These are phyloP conservation scores for Thozetella sp. DNA, from an alignment of 495 filamentous ascomycete species.

Conservation along the genomic window DNA sequence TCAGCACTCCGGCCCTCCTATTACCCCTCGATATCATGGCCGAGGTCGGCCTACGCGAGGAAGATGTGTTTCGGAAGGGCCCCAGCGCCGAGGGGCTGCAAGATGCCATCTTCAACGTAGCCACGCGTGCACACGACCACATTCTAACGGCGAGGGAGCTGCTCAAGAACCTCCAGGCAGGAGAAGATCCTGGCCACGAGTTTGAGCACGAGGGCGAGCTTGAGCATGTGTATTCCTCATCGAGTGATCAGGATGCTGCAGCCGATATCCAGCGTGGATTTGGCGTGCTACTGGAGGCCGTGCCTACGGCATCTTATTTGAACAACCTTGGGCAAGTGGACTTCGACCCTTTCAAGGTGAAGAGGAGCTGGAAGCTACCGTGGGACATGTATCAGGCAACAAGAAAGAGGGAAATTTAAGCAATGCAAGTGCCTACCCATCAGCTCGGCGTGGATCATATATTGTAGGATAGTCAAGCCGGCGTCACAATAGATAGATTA, in stretches of 20 bases:
- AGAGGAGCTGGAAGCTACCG: constrained; percentile 84
- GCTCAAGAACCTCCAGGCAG: constrained; percentile 75
- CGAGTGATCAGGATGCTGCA: constrained; percentile 26
- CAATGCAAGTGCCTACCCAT: too few relatives aligned
- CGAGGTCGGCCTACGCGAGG: constrained; percentile 74
- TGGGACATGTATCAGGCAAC: constrained; percentile 81
- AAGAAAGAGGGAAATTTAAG: constrained; percentile 57
- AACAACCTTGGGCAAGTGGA: constrained; percentile 73
- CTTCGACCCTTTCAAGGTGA: constrained; percentile 74
- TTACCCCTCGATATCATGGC: constrained; percentile 92
- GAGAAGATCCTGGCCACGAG: constrained; percentile 74
- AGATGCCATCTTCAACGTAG: constrained; percentile 90
- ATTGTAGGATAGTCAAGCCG: too few relatives aligned
- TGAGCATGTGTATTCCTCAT: constrained; percentile 65
- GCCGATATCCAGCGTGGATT: constrained; percentile 67
- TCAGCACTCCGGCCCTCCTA: constrained; percentile 46
- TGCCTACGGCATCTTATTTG: constrained; percentile 80
- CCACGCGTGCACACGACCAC: constrained; percentile 92
- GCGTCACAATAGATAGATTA: too few relatives aligned
- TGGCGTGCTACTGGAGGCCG: constrained; percentile 75
- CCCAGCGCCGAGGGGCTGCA: constrained; percentile 74
- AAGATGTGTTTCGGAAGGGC: constrained; percentile 84
- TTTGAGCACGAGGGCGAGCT: constrained; percentile 84
- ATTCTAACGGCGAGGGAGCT: constrained; percentile 92
- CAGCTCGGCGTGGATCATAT: too few relatives aligned